Evolutionary conservation across 1,284 basidiomycete species (phyloP).

Genomic region (Ceratobasidium papillatum): DNA sequence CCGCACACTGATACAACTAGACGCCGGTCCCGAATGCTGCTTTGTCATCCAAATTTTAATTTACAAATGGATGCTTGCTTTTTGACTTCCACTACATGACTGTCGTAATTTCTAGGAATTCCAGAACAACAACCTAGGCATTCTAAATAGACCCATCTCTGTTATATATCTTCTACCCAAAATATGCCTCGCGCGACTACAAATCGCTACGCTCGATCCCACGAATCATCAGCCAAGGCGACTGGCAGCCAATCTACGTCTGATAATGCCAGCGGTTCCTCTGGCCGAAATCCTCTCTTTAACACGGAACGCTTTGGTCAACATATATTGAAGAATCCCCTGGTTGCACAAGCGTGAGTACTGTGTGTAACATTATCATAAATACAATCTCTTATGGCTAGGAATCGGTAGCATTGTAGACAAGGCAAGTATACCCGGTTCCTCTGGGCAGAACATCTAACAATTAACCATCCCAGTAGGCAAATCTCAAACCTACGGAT

Average conservation of each 20-base stretch:
- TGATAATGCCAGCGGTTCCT: slow-evolving; percentile 41
- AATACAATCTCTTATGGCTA: not conserved
- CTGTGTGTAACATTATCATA: not conserved
- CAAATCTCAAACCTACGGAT: slow-evolving; percentile 92
- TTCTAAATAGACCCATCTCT: not conserved
- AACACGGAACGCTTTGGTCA: slow-evolving; percentile 96
- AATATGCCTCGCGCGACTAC: slow-evolving; percentile 92
- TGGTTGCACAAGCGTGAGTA: slow-evolving; percentile 85
- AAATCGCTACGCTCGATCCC: slow-evolving; percentile 78
- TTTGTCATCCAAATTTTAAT: slow-evolving; percentile 36
- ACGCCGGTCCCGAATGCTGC: not conserved
- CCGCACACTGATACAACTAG: not conserved
- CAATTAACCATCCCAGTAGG: slow-evolving; percentile 60
- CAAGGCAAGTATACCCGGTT: slow-evolving; percentile 57
- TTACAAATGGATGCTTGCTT: not conserved
- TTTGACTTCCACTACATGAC: not conserved
- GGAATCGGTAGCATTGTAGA: slow-evolving; percentile 73
- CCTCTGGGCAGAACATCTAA: not conserved
- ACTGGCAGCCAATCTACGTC: slow-evolving; percentile 48
- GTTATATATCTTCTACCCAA: not conserved
- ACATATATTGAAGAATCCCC: slow-evolving; percentile 96
- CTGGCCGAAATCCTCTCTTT: slow-evolving; percentile 80
- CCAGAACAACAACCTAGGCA: not conserved
- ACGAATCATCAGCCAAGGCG: slow-evolving; percentile 76
- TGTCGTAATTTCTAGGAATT: not conserved